Evolutionary conservation across 441 rosid genomes (phyloP), one percentile per base, ranked within the genome.

Genomic region (California macrophylla): DNA sequence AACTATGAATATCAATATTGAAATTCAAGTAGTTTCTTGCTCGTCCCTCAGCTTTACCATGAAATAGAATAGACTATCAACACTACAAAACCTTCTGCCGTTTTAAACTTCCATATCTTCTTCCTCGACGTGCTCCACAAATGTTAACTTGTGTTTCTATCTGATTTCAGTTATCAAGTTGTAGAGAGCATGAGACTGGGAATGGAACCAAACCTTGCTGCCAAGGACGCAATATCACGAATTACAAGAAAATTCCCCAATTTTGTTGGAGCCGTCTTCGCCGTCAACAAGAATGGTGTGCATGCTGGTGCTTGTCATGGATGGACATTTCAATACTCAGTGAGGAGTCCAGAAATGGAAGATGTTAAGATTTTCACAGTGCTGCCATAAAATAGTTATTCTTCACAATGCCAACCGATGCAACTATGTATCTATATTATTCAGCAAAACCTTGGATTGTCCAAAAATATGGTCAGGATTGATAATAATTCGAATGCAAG

Each of bases 101-200:
- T 32, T 21, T 24, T 12, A 60, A 52, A 34, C 26, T 34, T 3
- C 2, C 13, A 47, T 5, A 47, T 47, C 20, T 3, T 47, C 21
- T 47, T 1, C 40, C 40, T 16, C 18, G 6, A 23, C 20, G 9
- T 62, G n/a, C 66, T 42, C 3, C 60, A 3, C 58, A 18, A 40
- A 10, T 1, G 8, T 70, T 6, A 12, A 45, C 18, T 54, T 29
- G 4, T 40, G 6, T 52, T 64, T 28, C 47, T 25, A 13, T 71
- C 73, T 65, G 28, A 69, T 72, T 77, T 68, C 83, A 93, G 97
- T 78, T 91, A 89, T 76, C 96, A 93, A 83, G 94, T 85, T 20
- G 97, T 93, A 75, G 97, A 91, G 81, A 93, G 93, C 38, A 93
- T 89, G 97, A 85, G 98, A 82, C 71, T 34, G 66, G 97, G 97